Conservation (phyloP, 1,284 basidiomycete genomes). For the Microbotryum violaceum region DNA sequence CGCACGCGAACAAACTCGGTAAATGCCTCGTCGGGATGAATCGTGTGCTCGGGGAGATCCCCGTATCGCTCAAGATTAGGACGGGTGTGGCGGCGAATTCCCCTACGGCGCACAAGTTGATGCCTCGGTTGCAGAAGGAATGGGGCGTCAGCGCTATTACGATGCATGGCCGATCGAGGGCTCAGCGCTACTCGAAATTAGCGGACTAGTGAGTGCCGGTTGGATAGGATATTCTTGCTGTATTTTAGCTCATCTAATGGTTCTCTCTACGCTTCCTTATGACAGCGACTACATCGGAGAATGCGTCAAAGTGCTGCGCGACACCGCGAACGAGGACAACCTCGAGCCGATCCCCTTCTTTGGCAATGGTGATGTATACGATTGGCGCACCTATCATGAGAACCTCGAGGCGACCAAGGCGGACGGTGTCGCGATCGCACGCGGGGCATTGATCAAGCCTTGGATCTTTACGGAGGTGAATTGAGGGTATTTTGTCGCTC, state of each 20-base stretch:
- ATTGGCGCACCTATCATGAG: conserved; percentile 72
- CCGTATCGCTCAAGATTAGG: conserved; percentile 88
- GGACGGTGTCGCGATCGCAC: conserved; percentile 89
- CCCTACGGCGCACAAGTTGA: conserved; percentile 83
- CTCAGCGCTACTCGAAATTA: conserved; percentile 58
- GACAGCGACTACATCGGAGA: conserved; percentile 56
- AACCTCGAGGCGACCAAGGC: conserved; percentile 69
- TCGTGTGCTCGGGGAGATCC: conserved; percentile 79
- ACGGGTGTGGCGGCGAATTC: conserved; percentile 77
- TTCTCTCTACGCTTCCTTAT: background rate
- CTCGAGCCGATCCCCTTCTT: conserved; percentile 81
- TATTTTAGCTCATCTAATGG: background rate
- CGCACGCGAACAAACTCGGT: conserved; percentile 69
- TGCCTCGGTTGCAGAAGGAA: conserved; percentile 71
- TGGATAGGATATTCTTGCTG: background rate
- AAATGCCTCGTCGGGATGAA: conserved; percentile 89
- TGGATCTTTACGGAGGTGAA: conserved; percentile 82
- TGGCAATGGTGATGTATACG: conserved; percentile 91
- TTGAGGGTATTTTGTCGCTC: too few relatives aligned
- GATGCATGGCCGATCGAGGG: conserved; percentile 86
- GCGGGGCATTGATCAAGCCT: conserved; percentile 91
- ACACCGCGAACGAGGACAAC: conserved; percentile 63
- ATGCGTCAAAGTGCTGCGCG: conserved; percentile 79
- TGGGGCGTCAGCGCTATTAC: conserved; percentile 75
- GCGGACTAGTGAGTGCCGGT: conserved; percentile 64